Evolutionary conservation across 352 stramenopile species (phyloP).

Genomic region (Globisporangium acanthophoron): DNA sequence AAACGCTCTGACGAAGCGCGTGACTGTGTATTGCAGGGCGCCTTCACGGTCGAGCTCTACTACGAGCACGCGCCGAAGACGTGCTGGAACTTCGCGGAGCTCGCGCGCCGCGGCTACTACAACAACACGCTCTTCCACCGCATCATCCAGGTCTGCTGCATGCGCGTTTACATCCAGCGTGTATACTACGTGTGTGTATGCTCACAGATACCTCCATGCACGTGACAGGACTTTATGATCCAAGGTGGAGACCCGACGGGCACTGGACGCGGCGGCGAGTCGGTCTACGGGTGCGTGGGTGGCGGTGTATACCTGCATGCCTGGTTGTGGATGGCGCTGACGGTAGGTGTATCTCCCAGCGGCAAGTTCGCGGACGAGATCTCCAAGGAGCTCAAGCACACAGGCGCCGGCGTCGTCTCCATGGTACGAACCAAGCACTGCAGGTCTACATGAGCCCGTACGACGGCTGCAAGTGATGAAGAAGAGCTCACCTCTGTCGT

Average conservation of each 20-base stretch:
- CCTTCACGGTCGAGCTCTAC: constrained; percentile 93
- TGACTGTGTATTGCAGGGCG: constrained; percentile 33
- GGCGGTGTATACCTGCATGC: not conserved
- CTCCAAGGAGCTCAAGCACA: constrained; percentile 91
- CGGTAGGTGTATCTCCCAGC: constrained; percentile 16
- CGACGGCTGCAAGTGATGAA: not conserved
- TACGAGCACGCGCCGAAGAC: constrained; percentile 88
- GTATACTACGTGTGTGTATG: not conserved
- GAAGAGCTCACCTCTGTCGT: not conserved
- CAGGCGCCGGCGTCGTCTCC: constrained; percentile 87
- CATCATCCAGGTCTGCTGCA: constrained; percentile 79
- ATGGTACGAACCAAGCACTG: constrained; percentile 36
- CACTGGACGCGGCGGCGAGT: constrained; percentile 90
- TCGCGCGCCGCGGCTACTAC: constrained; percentile 92
- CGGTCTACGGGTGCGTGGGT: constrained; percentile 77
- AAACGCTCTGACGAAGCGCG: too few relatives aligned
- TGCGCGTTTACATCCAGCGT: not conserved
- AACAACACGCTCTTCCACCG: constrained; percentile 95
- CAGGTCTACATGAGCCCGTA: too few relatives aligned
- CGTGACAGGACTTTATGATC: constrained; percentile 92
- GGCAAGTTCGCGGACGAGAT: constrained; percentile 95
- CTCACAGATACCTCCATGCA: not conserved
- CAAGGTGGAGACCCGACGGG: constrained; percentile 94
- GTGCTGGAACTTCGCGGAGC: constrained; percentile 91
- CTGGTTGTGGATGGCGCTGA: not conserved